Evolutionary conservation across 2,329 filamentous ascomycete species (phyloP), one percentile per base, ranked within the genome.

Genomic region (Mycosphaerella sp.): DNA sequence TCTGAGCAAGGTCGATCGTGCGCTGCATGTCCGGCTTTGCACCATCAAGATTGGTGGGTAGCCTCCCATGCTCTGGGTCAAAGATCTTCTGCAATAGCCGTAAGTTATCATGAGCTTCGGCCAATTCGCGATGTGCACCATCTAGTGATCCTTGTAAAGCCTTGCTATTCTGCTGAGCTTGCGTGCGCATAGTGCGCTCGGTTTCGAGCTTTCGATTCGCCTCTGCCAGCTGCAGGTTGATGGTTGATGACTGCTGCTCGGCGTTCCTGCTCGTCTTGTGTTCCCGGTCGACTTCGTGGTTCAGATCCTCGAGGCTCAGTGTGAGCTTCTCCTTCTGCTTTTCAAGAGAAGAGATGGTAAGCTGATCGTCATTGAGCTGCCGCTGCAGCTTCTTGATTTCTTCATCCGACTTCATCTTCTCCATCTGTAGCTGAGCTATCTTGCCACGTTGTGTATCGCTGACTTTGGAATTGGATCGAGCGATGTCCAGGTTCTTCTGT

Each of bases 401-500:
- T 59, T 95, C 89, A 53, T 96, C 90, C 0, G 87, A 70, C 62
- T 85, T 88, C 1, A 79, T 69, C 71, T 95, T 97, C 64, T 96
- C 91, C 13, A 84, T 80, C 57, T 91, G 89, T 25, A 96, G 74
- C 52, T 84, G 82, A 35, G 80, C 70, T 42, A 96, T 75, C 59
- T 93, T 86, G 2, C 84, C 79, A 34, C 90, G 84, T 41, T 89
- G 87, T 28, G 83, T 87, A 61, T 97, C 91, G 55, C 81, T 89
- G 27, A 87, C 91, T 53, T 85, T 85, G 4, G 90, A 95, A 54
- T 82, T 88, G 0, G 91, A 93, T 41, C 93, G 82, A 36, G 91
- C 91, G 68, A 98, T 94, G 66, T 98, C 91, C 6, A 98, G 79
- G 27, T 94, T 93, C 74, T 97, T 97, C 64, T 97, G 91, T 64